Evolutionary conservation across 441 rosid genomes (phyloP).

Genomic region (Flueggea neowawraea): DNA sequence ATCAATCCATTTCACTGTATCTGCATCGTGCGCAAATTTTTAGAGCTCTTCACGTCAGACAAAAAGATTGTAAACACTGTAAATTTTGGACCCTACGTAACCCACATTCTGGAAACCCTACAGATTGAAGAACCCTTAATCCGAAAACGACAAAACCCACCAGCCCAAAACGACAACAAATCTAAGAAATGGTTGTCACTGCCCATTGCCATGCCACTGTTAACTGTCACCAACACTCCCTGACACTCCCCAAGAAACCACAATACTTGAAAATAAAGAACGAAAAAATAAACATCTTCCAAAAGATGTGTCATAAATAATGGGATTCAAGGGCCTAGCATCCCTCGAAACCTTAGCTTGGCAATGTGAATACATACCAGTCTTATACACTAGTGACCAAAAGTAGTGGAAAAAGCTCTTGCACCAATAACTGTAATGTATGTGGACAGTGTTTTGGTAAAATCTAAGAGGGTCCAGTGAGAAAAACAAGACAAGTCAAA

Average conservation of each 20-base stretch:
- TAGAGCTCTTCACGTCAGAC: too few relatives aligned
- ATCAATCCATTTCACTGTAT: neutral
- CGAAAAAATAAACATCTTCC: constrained; percentile 12
- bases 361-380: constrained; percentile 6
- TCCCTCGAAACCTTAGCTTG: constrained; percentile 39
- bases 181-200: constrained; percentile 14
- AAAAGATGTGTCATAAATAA: constrained; percentile 28
- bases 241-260: constrained; percentile 22
- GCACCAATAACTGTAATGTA: too few relatives aligned
- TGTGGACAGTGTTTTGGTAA: neutral
- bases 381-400: too few relatives aligned
- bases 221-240: constrained; percentile 28
- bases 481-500: constrained; percentile 34
- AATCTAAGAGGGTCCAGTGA: neutral
- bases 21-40: too few relatives aligned
- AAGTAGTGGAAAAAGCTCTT: too few relatives aligned
- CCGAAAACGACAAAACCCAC: constrained; percentile 16
- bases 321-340: constrained; percentile 59
- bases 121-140: too few relatives aligned
- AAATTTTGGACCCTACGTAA: neutral
- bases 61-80: neutral
- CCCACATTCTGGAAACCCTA: constrained; percentile 12
- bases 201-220: constrained; percentile 23
- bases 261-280: neutral
- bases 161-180: constrained; percentile 16